Conservation (phyloP, 2,329 filamentous ascomycete genomes). For the Trichoderma oligosporum region DNA sequence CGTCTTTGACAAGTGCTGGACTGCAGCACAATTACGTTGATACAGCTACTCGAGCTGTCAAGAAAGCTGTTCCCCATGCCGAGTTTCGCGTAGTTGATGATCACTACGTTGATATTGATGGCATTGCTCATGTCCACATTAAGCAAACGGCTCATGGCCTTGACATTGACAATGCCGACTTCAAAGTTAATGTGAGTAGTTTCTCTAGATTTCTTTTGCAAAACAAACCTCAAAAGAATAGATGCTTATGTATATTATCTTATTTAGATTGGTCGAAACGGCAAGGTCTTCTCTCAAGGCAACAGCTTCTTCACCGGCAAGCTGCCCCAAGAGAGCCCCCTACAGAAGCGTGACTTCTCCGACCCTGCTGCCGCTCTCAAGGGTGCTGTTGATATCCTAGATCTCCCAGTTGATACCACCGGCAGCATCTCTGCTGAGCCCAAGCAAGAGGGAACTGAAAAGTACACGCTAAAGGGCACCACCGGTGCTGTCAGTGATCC, state of each 20-base stretch:
- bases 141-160: constrained; percentile 56
- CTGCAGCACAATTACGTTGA: constrained; percentile 37
- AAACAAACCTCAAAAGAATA: background rate
- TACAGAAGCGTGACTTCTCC: constrained; percentile 39
- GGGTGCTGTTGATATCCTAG: constrained; percentile 35
- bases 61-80: constrained; percentile 34
- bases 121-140: constrained; percentile 56
- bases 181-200: constrained; percentile 56
- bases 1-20: constrained; percentile 23
- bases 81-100: constrained; percentile 51
- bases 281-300: constrained; percentile 55
- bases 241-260: background rate
- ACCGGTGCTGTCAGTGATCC: constrained; percentile 49
- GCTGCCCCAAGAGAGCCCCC: constrained; percentile 36
- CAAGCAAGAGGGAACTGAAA: constrained; percentile 26
- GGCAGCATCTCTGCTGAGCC: constrained; percentile 27
- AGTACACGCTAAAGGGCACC: constrained; percentile 44
- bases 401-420: constrained; percentile 33
- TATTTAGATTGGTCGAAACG: constrained; percentile 46
- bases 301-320: constrained; percentile 46
- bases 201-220: no score
- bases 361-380: constrained; percentile 45
- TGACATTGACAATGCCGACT: constrained; percentile 58
- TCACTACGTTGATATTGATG: constrained; percentile 52
- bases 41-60: constrained; percentile 43